Evolutionary conservation across 2,329 filamentous ascomycete genomes (phyloP).

Genomic region (Diaporthe australafricana): DNA sequence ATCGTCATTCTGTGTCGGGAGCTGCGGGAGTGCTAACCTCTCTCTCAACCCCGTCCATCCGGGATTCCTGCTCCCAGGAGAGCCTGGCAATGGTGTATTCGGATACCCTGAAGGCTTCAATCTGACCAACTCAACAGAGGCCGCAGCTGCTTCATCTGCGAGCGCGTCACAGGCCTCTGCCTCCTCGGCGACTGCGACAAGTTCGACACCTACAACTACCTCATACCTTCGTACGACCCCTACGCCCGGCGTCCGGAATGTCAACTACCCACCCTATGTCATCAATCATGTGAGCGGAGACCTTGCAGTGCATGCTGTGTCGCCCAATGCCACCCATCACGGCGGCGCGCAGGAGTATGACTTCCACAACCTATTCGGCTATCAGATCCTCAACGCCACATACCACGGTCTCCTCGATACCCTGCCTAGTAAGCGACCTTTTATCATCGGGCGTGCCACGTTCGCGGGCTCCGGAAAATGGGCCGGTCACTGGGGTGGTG

Average conservation of each 20-base stretch:
- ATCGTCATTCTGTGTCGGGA: constrained; percentile 75
- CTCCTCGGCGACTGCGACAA: constrained; percentile 39
- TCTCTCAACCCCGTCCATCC: constrained; percentile 77
- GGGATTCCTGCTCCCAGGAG: constrained; percentile 73
- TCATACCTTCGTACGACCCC: constrained; percentile 69
- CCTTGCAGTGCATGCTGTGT: constrained; percentile 77
- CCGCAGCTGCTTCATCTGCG: constrained; percentile 67
- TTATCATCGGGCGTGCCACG: constrained; percentile 85
- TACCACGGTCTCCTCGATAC: constrained; percentile 76
- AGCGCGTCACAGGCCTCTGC: constrained; percentile 52
- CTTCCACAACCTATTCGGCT: constrained; percentile 81
- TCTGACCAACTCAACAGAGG: constrained; percentile 75
- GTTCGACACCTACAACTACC: constrained; percentile 47
- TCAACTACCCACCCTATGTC: constrained; percentile 81
- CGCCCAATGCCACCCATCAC: constrained; percentile 81
- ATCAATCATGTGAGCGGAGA: constrained; percentile 81
- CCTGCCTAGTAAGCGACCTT: constrained; percentile 77
- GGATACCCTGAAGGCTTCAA: constrained; percentile 78
- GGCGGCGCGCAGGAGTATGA: constrained; percentile 81
- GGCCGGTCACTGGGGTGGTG: constrained; percentile 86
- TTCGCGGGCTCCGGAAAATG: constrained; percentile 81
- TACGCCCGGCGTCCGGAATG: constrained; percentile 71
- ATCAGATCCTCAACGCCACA: constrained; percentile 81
- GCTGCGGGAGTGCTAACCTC: constrained; percentile 75
- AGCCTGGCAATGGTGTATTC: constrained; percentile 69